Evolutionary conservation across 768 basidiomycete species (phyloP), one percentile per base, ranked within the genome.

Genomic region (Trametes punicea): DNA sequence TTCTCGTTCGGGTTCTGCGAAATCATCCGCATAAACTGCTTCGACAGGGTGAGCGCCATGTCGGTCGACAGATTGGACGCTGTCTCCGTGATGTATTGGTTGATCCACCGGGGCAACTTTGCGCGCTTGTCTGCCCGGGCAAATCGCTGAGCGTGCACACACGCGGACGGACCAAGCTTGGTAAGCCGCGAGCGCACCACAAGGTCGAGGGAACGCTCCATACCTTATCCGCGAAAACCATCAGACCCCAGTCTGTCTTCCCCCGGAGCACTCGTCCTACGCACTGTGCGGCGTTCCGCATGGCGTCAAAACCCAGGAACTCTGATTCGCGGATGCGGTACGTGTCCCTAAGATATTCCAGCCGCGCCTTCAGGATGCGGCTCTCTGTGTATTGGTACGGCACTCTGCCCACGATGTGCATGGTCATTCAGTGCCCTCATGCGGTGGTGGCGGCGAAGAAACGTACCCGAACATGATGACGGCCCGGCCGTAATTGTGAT

Each of bases 221-320:
- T 29, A 94, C 97, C 83, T 96, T 97, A 73, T 99, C 97, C 0
- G 97, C 97, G 69, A 99, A 99, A 10, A 98, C 85, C 97, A 99
- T 99, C 65, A 99, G 72, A 30, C 97, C 97, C 92, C 97, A 99
- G 72, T 99, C 97, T 3, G 97, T 98, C 77, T 99, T 99, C 61
- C 97, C 97, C 47, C 97, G 85, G 70, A 99, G 72, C 25, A 96
- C 97, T 62, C 97, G 93, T 23, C 97, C 97, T 7, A 99, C 96
- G 70, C 97, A 99, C 67, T 99, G 97, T 13, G 97, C 97, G 7
- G 97, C 97, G 67, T 97, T 98, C 53, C 97, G 85, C 93, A 99
- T 98, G 11, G 97, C 97, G 68, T 99, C 97, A 71, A 99, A 99
- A 26, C 97, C 98, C 27, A 99, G 79, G 68, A 98, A 99, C 71